Conservation (phyloP, 495 filamentous ascomycete species). For the Jackrogersella multiformis region DNA sequence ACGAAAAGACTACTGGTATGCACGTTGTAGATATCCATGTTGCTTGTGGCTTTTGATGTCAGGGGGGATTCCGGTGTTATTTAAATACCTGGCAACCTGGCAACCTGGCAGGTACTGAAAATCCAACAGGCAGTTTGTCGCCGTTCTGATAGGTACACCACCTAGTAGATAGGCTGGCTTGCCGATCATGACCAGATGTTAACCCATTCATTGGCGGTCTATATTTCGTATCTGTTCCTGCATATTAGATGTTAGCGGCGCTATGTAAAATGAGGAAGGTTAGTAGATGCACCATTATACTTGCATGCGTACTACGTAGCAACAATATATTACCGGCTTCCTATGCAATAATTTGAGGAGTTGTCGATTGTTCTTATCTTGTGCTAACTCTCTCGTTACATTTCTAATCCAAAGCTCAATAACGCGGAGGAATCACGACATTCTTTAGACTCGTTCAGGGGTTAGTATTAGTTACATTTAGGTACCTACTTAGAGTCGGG, state of each 20-base stretch:
- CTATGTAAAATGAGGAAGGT: constrained; percentile 32
- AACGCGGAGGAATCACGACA: not conserved
- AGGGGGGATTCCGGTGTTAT: not conserved
- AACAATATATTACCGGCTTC: constrained; percentile 10
- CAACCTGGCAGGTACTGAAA: not conserved
- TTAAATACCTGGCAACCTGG: not conserved
- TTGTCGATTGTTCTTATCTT: not conserved
- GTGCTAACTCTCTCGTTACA: constrained; percentile 20
- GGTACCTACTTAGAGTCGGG: too few relatives aligned
- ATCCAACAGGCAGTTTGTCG: not conserved
- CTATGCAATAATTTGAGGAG: constrained; percentile 2
- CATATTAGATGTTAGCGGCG: constrained; percentile 13
- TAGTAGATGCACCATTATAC: not conserved
- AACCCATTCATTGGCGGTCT: too few relatives aligned
- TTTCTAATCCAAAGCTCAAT: not conserved
- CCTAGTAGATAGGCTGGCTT: constrained; percentile 18
- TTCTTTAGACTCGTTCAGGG: not conserved
- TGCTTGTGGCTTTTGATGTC: constrained; percentile 4
- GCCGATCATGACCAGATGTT: constrained; percentile 32
- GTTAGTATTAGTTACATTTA: constrained; percentile 3
- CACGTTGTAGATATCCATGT: constrained; percentile 4
- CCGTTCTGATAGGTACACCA: not conserved
- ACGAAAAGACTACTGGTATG: not conserved
- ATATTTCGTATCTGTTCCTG: constrained; percentile 24
- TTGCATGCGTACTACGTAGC: constrained; percentile 24